These are phyloP conservation scores for Protostelium mycophagum DNA, from an alignment of 78 protist species.

Conservation along the genomic window DNA sequence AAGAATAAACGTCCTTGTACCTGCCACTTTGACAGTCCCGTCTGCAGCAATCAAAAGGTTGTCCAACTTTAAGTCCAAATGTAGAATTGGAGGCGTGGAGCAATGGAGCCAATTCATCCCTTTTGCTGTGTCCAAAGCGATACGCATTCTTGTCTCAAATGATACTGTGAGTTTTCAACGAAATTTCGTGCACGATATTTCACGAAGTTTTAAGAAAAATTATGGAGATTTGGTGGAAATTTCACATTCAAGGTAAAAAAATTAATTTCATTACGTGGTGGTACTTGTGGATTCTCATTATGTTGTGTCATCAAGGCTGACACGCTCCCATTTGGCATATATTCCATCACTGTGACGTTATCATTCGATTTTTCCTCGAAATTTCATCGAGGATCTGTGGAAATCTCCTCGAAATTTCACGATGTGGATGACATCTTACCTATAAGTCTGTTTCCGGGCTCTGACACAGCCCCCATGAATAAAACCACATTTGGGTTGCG, in stretches of 20 bases:
- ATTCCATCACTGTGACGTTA: background rate
- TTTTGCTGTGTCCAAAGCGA: conserved; percentile 48
- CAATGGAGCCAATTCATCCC: conserved; percentile 67
- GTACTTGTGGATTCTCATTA: background rate
- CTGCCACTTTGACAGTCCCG: conserved; percentile 59
- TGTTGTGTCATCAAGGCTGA: background rate
- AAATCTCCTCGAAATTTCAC: too few relatives aligned
- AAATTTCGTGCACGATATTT: too few relatives aligned
- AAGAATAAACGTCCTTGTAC: too few relatives aligned
- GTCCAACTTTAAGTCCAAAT: conserved; percentile 55
- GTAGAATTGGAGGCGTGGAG: conserved; percentile 48
- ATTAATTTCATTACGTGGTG: too few relatives aligned
- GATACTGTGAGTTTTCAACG: too few relatives aligned
- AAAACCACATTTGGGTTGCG: conserved; percentile 41
- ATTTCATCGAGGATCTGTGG: background rate
- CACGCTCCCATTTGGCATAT: background rate
- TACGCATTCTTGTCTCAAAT: background rate
- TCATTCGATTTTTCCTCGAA: background rate
- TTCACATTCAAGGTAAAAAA: too few relatives aligned
- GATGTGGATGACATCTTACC: background rate
- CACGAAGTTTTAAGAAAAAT: too few relatives aligned
- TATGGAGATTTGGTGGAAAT: too few relatives aligned
- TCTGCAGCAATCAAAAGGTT: conserved; percentile 44
- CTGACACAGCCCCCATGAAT: conserved; percentile 52
- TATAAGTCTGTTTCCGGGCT: conserved; percentile 16